A percentile compares a stretch with the other conserved stretches of the same genome.
These are phyloP conservation scores for Histomonas meleagridis DNA, from an alignment of 208 protist species.

Conservation along the genomic window DNA sequence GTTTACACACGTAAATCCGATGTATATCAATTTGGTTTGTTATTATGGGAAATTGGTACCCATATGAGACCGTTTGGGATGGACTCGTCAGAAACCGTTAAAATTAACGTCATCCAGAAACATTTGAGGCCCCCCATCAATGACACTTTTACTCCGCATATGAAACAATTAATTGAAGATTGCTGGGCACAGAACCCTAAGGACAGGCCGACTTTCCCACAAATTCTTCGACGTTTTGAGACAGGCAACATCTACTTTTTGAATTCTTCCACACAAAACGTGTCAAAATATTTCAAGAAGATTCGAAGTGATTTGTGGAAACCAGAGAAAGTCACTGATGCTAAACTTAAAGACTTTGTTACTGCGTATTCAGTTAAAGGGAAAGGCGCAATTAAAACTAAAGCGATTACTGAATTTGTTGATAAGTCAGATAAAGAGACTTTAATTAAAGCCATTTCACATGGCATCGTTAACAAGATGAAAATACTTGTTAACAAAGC, in stretches of 20 bases:
- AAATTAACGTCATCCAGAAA: not conserved
- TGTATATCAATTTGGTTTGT: not conserved
- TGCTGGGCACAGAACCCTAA: not conserved
- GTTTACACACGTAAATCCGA: not conserved
- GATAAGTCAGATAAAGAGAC: too few species aligned
- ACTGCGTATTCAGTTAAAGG: too few species aligned
- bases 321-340: not conserved
- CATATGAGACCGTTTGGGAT: not conserved
- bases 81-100: not conserved
- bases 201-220: not conserved
- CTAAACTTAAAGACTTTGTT: too few species aligned
- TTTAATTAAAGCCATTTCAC: too few species aligned
- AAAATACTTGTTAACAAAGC: too few species aligned
- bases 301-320: not conserved
- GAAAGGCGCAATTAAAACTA: too few species aligned
- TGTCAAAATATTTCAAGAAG: not conserved
- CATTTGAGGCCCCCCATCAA: not conserved
- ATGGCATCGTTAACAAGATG: too few species aligned
- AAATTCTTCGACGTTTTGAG: not conserved
- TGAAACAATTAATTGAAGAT: not conserved
- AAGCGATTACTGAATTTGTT: too few species aligned
- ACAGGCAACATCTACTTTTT: not conserved
- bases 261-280: not conserved
- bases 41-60: not conserved
- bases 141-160: not conserved